Base-by-base conservation (phyloP, 352 stramenopile genomes). In the Thraustotheca clavata region DNA sequence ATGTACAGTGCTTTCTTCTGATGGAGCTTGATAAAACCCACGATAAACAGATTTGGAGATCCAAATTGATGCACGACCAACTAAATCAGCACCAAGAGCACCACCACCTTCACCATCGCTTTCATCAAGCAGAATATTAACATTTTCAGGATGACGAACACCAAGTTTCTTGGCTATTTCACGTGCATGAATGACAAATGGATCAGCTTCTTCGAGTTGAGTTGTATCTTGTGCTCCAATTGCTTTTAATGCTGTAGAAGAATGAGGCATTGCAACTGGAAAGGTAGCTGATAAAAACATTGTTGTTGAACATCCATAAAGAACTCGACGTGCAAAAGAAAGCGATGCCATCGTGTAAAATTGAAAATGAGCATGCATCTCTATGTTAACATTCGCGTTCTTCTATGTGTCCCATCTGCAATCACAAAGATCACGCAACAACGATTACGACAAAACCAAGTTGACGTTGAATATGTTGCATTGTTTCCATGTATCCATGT, bases 21-120 rank as follows among this genome's bases (percentile, higher is more conserved):
- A 76, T 0, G 55, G 32, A 0, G 75, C 77, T 1, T 79, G 77
- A 67, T 88, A 77, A 71, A 88, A 93, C 4, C 81, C 83, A 16
- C 89, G 76, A 67, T 93, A 93, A n/a, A 93, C 69, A 39, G 89
- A 77, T 33, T 83, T 70, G 5, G 83, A 81, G n/a, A 93, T 67
- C 31, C 90, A 74, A 32, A 93, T 75, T 55, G 76, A 89, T 0
- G 81, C 79, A 2, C 80, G 80, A 32, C 75, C 75, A 12, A 69
- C 67, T 12, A 67, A 57, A 49, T 93, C 90, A 3, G 79, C 63
- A 1, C 83, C 83, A 34, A 91, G 62, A 0, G 83, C 88, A 2
- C 80, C 81, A 7, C 83, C 81, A 1, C 75, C 68, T 0, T 78
- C 83, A 31, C 57, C 57, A 22, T 88, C 68, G 11, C 24, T 31